Percentiles rank a stretch among this genome's conserved stretches.
These are phyloP conservation scores for Debaryomycetaceae sp. DNA, from an alignment of 1,139 yeast genomes.

Conservation along the genomic window DNA sequence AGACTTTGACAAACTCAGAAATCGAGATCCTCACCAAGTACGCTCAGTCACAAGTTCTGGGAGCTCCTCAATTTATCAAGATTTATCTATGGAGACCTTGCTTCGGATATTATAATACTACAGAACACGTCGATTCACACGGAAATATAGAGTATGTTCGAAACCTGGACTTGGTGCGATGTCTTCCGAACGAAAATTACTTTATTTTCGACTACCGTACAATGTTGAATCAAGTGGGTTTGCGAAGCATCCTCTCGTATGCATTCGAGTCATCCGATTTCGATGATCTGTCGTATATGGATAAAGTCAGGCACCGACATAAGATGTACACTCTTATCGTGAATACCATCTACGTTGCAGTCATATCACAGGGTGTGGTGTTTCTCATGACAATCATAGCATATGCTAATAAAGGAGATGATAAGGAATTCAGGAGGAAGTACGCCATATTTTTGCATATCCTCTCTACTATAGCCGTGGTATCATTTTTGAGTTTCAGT, in stretches of 20 bases:
- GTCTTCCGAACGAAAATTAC: constrained; percentile 13
- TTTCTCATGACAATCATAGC: constrained; percentile 27
- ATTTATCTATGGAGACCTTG: constrained; percentile 48
- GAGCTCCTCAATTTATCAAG: constrained; percentile 49
- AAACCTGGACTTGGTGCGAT: constrained; percentile 19
- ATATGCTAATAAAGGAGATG: constrained; percentile 31
- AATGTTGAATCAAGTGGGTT: constrained; percentile 36
- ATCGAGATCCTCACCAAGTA: constrained; percentile 44
- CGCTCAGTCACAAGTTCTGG: constrained; percentile 44
- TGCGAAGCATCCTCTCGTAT: constrained; percentile 45
- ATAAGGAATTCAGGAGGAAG: constrained; percentile 24
- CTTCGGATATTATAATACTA: constrained; percentile 36
- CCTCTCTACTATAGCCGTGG: constrained; percentile 30
- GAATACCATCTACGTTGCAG: constrained; percentile 21
- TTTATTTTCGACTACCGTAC: constrained; percentile 45
- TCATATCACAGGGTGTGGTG: constrained; percentile 22
- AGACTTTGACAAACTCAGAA: constrained; percentile 49
- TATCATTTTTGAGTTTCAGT: constrained; percentile 26
- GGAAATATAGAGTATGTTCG: constrained; percentile 11
- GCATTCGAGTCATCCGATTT: constrained; percentile 28
- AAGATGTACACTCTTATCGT: constrained; percentile 18
- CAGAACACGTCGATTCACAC: constrained; percentile 10
- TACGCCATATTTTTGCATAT: constrained; percentile 29
- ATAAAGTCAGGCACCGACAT: constrained; percentile 15
- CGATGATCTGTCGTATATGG: constrained; percentile 18